phyloP scores from a whole-genome alignment of 2,329 filamentous ascomycete species.

The Verticillium isaacii region DNA sequence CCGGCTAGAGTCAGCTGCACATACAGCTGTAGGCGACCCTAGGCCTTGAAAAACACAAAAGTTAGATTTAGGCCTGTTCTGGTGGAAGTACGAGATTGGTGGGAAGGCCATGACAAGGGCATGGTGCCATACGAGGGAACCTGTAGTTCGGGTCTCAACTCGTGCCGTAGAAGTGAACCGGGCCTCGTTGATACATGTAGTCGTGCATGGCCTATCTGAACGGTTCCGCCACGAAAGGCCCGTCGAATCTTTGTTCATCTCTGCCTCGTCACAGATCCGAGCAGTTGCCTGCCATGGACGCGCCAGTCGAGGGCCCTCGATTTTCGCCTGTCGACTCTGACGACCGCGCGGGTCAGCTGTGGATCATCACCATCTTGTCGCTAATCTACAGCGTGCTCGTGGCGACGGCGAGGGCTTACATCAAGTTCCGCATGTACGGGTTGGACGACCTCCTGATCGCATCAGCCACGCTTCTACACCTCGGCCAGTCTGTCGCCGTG shows the following conservation, averaged over 20 bases:
- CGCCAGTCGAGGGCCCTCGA: neutral
- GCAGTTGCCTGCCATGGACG: neutral
- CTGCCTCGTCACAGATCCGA: neutral
- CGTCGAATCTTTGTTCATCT: neutral
- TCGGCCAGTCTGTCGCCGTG: conserved; percentile 8
- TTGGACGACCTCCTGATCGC: conserved; percentile 11
- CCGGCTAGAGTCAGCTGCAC: neutral
- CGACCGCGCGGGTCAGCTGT: conserved; percentile 14
- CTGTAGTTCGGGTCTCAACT: neutral
- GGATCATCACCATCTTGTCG: conserved; percentile 13
- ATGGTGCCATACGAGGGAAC: neutral
- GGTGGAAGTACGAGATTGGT: neutral
- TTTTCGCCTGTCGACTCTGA: conserved; percentile 11
- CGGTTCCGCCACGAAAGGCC: neutral
- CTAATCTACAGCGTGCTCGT: conserved; percentile 9
- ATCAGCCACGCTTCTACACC: conserved; percentile 8
- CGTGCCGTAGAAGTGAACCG: neutral
- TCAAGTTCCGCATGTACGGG: conserved; percentile 14
- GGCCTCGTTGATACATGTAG: neutral
- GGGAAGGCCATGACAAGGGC: neutral
- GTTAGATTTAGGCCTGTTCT: neutral
- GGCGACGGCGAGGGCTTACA: conserved; percentile 4
- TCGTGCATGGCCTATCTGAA: neutral
- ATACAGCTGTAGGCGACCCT: neutral
- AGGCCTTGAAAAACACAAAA: neutral